Conservation (phyloP, 2,329 filamentous ascomycete genomes). For the Colletotrichum costaricense region DNA sequence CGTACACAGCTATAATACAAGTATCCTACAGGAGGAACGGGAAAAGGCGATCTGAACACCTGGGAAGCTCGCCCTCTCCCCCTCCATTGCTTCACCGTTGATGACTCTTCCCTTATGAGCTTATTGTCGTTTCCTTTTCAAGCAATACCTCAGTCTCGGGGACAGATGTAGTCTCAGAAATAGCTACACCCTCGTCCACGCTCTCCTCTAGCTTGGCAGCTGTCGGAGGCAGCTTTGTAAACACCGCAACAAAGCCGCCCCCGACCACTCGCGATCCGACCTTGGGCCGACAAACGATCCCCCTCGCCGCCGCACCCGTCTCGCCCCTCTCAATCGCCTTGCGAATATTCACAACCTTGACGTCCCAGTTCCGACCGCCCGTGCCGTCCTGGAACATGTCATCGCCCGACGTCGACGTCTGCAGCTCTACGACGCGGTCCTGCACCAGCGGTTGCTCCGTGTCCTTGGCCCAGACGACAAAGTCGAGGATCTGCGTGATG, state of each 20-base stretch:
- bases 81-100: not conserved
- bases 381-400: constrained; percentile 57
- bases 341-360: constrained; percentile 58
- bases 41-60: not conserved
- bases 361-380: constrained; percentile 72
- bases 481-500: constrained; percentile 80
- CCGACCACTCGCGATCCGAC: constrained; percentile 53
- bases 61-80: not conserved
- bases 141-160: not conserved
- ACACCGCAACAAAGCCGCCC: constrained; percentile 54
- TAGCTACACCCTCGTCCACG: not conserved
- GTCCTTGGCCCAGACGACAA: constrained; percentile 64
- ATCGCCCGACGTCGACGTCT: constrained; percentile 47
- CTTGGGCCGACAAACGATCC: constrained; percentile 55
- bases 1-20: not conserved
- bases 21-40: not conserved
- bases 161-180: not conserved
- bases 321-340: constrained; percentile 31
- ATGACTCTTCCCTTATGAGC: not conserved
- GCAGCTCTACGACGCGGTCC: constrained; percentile 71
- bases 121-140: not conserved
- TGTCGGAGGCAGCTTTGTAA: constrained; percentile 31
- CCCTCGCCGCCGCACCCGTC: constrained; percentile 32
- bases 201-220: not conserved
- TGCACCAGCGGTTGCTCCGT: constrained; percentile 64